Base-by-base conservation (phyloP, 345 rosid genomes). In the Psidium friedrichsthalianum region DNA sequence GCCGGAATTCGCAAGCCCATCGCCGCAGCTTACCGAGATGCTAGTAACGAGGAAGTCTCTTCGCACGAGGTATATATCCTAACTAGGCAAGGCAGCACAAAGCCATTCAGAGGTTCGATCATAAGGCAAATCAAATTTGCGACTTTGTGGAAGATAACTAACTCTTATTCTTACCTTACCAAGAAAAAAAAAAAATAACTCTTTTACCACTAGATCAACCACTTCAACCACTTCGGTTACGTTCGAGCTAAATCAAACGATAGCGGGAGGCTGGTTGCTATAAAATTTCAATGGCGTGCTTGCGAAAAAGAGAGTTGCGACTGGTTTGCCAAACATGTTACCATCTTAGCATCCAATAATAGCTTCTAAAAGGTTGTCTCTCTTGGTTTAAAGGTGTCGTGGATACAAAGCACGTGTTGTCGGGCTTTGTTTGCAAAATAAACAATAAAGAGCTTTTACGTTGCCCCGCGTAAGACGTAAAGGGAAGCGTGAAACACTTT, bases 211-310 rank as follows among this genome's bases (percentile, higher is more conserved):
- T 59, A 14, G 20, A 36, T 27, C 21, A 59, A 59, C 36, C 36
- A 36, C 36, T 36, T 36, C 36, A 36, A 3, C 20, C 40, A 3
- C 40, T 20, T 0, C 5, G 0, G 29, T 0, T 4, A 10, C 5
- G 16, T 13, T 27, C 32, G 15, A 27, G 14, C 27, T 1, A 4
- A 27, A 27, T 27, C 40, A 6, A 13, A 59, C n/a, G 6, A 13
- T 9, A 14, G 14, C 0, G 14, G 40, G 0, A 27, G 32, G 20
- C 27, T 13, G 74, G 18, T 6, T 7, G 1, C 14, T 27, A 27
- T 27, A 6, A 13, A 27, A 36, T 59, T 59, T 16, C 18, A 7
- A 59, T 0, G 40, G 27, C 10, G 6, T 18, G 29, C 1, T 36
- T 0, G 2, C 6, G 74, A 7, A 14, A 14, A 61, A 27, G 16